Base-by-base conservation (phyloP, 805 yeast species). In the Metschnikowia picachoensis region DNA sequence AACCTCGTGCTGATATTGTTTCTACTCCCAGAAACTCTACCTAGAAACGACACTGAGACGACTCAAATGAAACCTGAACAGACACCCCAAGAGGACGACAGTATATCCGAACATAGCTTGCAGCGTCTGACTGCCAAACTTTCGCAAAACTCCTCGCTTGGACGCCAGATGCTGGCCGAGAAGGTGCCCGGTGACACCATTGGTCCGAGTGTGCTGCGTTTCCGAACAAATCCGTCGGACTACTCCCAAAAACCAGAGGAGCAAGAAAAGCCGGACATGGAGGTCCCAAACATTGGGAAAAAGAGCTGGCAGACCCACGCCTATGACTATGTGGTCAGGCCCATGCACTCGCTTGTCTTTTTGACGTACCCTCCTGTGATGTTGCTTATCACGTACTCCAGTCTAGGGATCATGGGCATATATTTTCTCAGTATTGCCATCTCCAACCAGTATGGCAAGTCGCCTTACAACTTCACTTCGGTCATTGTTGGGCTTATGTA, bases 361-460 rank as follows among this genome's bases (percentile, higher is more conserved):
- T 62, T 88, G 30, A 65, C 70, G 45, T 83, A 83, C 60, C 95
- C 95, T 0, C 94, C 95, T 0, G 91, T 88, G 8, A 60, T 76
- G 1, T 65, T 86, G 39, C 80, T 88, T 4, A 76, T 87, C 32
- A 59, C 71, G 1, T 87, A 80, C 59, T 80, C 90, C 2, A 79
- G 87, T 1, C 76, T 83, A 12, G 77, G 86, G 40, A 88, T 87
- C 65, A 82, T 82, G 3, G 78, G 79, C 12, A 65, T 86, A 15
- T 88, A 87, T 60, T 79, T 85, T 51, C 78, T 87, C 56, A 89
- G 89, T 65, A 74, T 87, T 78, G 74, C 92, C 6, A 69, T 89
- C 38, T 75, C 91, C 38, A 76, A 78, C 56, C 74, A 72, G 45
- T 88, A 81, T 62, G 68, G 86, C 0, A 57, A 74, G n/a, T 62